Percentiles rank a stretch among this genome's conserved stretches.
Evolutionary conservation across 225 moss, liverwort and hornwort species (phyloP).

Genomic region (Marchantia paleacea): DNA sequence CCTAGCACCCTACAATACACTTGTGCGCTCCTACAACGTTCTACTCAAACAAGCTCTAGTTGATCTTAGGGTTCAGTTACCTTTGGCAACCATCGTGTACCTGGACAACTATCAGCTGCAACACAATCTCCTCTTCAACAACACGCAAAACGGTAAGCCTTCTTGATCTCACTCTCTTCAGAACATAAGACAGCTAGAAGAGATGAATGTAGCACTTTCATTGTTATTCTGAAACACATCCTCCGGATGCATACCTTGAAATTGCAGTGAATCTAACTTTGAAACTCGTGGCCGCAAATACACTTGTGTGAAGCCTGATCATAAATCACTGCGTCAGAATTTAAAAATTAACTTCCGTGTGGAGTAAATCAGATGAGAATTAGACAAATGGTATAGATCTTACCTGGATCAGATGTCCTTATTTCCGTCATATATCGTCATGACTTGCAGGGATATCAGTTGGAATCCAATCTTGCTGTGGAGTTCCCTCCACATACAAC

Average conservation of each 20-base stretch:
- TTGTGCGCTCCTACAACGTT: constrained; percentile 35
- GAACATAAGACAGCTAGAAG: neutral
- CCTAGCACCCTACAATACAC: constrained; percentile 29
- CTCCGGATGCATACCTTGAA: too few relatives aligned
- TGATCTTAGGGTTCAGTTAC: constrained; percentile 15
- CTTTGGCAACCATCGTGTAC: constrained; percentile 27
- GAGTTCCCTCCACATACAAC: constrained; percentile 35
- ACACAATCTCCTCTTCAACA: constrained; percentile 40
- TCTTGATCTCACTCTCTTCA: neutral
- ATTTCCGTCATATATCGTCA: neutral
- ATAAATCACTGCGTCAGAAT: neutral
- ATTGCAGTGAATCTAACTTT: neutral
- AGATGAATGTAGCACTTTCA: neutral
- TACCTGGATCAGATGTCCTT: neutral
- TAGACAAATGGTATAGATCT: too few relatives aligned
- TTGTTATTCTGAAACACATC: neutral
- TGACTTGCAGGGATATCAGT: neutral
- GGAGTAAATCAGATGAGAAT: too few relatives aligned
- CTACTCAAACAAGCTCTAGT: constrained; percentile 27
- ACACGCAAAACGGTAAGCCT: constrained; percentile 28
- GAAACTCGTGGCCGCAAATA: neutral
- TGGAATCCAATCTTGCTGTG: constrained; percentile 39
- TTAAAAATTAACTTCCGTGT: too few relatives aligned
- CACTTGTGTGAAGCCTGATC: neutral
- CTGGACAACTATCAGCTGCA: constrained; percentile 44